Percentiles rank a stretch among this genome's conserved stretches.
Evolutionary conservation across 768 basidiomycete species (phyloP).

Genomic region (Tylopilus sp.): DNA sequence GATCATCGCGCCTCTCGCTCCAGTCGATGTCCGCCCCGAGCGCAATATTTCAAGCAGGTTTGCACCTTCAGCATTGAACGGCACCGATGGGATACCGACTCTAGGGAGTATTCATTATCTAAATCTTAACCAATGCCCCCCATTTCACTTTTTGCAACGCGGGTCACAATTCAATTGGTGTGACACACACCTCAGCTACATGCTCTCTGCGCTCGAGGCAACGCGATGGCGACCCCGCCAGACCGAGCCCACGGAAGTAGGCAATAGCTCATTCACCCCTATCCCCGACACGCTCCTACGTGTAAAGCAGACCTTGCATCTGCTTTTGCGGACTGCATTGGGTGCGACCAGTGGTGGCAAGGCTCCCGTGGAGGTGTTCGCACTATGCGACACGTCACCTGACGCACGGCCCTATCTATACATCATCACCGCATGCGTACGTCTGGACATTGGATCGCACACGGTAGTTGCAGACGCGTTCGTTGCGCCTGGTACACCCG

Average conservation of each 20-base stretch:
- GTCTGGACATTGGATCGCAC: constrained; percentile 40
- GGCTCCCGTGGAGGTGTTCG: constrained; percentile 13
- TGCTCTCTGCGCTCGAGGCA: constrained; percentile 24
- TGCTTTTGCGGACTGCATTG: constrained; percentile 19
- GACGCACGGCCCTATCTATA: constrained; percentile 31
- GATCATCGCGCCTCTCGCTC: constrained; percentile 20
- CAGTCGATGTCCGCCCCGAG: constrained; percentile 20
- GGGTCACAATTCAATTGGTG: constrained; percentile 25
- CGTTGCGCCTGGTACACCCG: constrained; percentile 35
- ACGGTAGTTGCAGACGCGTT: constrained; percentile 50
- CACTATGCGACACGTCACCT: constrained; percentile 12
- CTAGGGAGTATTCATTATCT: constrained; percentile 41
- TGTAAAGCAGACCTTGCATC: constrained; percentile 31
- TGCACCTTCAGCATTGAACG: constrained; percentile 17
- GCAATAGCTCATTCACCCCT: not conserved
- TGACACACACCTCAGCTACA: constrained; percentile 21
- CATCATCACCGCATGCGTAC: constrained; percentile 43
- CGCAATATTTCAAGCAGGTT: constrained; percentile 23
- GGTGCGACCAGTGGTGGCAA: constrained; percentile 5
- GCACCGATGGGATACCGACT: constrained; percentile 1
- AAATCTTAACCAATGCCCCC: constrained; percentile 33
- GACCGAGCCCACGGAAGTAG: too few relatives aligned
- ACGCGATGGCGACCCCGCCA: not conserved
- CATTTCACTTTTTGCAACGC: constrained; percentile 22
- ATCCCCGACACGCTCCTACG: constrained; percentile 19